phyloP scores from a whole-genome alignment of 495 filamentous ascomycete species.

The Sabuloglossum arenarium region DNA sequence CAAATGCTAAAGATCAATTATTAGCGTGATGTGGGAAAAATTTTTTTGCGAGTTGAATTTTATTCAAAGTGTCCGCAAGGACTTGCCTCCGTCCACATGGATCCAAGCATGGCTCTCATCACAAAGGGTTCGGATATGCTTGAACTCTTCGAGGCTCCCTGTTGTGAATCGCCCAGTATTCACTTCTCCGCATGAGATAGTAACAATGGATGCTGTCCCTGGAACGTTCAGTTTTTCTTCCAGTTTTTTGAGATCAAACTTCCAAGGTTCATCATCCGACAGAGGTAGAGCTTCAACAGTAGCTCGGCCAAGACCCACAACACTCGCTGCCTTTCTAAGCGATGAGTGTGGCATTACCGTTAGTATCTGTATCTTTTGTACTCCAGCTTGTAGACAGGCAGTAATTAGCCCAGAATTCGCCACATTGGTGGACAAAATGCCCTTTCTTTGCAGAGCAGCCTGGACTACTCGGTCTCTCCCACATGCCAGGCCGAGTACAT shows the following conservation, averaged over 20 bases:
- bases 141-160: conserved; percentile 33
- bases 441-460: conserved; percentile 17
- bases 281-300: conserved; percentile 25
- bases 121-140: conserved; percentile 40
- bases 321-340: conserved; percentile 57
- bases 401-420: conserved; percentile 48
- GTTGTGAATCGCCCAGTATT: conserved; percentile 78
- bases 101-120: conserved; percentile 66
- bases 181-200: conserved; percentile 67
- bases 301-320: conserved; percentile 58
- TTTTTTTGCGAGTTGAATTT: background rate
- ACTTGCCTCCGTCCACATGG: conserved; percentile 49
- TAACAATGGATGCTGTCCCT: conserved; percentile 48
- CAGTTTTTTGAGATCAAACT: conserved; percentile 40
- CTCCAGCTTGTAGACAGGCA: conserved; percentile 37
- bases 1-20: conserved; percentile 37
- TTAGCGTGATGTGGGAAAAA: background rate
- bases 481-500: conserved; percentile 62
- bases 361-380: conserved; percentile 51
- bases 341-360: conserved; percentile 71
- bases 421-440: conserved; percentile 26
- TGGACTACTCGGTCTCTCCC: conserved; percentile 46
- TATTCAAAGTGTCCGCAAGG: conserved; percentile 20
- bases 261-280: conserved; percentile 29
- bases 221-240: conserved; percentile 28